Evolutionary conservation across 202 grass and related monocot genomes (phyloP).

Genomic region (Eragrostis tef): DNA sequence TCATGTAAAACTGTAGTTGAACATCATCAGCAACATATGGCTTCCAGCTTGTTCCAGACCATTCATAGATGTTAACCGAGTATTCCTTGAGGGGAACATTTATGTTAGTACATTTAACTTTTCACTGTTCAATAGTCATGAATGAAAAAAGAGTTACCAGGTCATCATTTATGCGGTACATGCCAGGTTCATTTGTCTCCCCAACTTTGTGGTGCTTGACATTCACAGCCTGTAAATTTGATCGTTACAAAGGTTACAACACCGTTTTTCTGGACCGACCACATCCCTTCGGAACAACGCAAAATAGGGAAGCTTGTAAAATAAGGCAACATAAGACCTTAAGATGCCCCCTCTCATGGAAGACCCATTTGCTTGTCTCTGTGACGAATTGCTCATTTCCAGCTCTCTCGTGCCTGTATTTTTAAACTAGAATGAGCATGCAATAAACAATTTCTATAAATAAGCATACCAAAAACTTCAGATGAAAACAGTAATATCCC

Average conservation of each 20-base stretch:
- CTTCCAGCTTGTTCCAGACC: slow-evolving; percentile 95
- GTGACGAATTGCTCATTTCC: slow-evolving; percentile 96
- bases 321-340: slow-evolving; percentile 60
- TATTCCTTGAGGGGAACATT: slow-evolving; percentile 71
- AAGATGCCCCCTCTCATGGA: slow-evolving; percentile 96
- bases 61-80: slow-evolving; percentile 94
- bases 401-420: slow-evolving; percentile 72
- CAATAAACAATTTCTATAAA: slow-evolving; percentile 3
- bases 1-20: slow-evolving; percentile 99
- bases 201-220: slow-evolving; percentile 84
- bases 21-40: slow-evolving; percentile 96
- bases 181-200: slow-evolving; percentile 83
- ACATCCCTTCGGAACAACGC: neutral
- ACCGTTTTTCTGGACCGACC: neutral
- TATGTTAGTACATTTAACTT: slow-evolving; percentile 42
- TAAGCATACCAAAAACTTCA: neutral
- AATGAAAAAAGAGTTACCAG: slow-evolving; percentile 68
- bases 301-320: neutral
- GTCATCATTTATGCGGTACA: slow-evolving; percentile 97
- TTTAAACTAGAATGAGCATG: slow-evolving; percentile 43
- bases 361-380: slow-evolving; percentile 98
- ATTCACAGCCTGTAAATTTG: slow-evolving; percentile 66
- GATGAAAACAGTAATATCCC: neutral
- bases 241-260: slow-evolving; percentile 12
- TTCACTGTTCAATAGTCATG: neutral